A percentile compares a stretch with the other conserved stretches of the same genome.
Evolutionary conservation across 306 rosid species (phyloP).

Genomic region (Coriaria nepalensis): DNA sequence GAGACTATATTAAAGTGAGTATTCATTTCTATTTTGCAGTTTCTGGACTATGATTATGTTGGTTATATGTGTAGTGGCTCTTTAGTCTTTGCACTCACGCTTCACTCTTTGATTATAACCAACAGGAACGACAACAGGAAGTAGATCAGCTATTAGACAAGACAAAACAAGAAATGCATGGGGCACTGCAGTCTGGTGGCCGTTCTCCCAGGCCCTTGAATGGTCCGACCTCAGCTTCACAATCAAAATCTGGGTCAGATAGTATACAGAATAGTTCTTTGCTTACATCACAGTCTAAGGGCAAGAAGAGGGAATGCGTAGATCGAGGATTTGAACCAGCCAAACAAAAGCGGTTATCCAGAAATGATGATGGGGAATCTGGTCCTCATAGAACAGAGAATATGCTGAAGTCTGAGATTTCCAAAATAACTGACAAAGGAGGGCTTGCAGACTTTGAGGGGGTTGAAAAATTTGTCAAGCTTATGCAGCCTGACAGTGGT

Average conservation of each 20-base stretch:
- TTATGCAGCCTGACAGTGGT: constrained; percentile 49
- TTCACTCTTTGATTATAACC: constrained; percentile 5
- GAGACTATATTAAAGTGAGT: constrained; percentile 67
- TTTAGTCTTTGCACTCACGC: background rate
- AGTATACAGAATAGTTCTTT: constrained; percentile 51
- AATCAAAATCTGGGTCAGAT: constrained; percentile 67
- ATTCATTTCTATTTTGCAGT: constrained; percentile 6
- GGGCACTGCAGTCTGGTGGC: constrained; percentile 80
- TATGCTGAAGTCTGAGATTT: constrained; percentile 49
- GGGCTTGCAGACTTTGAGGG: constrained; percentile 57
- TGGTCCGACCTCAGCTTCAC: constrained; percentile 54
- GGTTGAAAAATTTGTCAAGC: constrained; percentile 69
- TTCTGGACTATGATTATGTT: background rate
- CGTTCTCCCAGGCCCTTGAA: constrained; percentile 86
- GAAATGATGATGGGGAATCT: constrained; percentile 55
- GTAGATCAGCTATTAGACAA: constrained; percentile 65
- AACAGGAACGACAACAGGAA: constrained; percentile 80
- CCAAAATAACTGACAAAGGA: constrained; percentile 67
- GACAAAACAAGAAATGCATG: constrained; percentile 87
- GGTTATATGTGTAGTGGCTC: background rate
- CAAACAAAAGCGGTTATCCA: constrained; percentile 44
- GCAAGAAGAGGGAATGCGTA: constrained; percentile 66
- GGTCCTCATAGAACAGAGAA: constrained; percentile 39
- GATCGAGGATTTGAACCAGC: constrained; percentile 54
- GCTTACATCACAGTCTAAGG: constrained; percentile 49